phyloP scores from a whole-genome alignment of 1,139 yeast species.

The Hemisphaericaspora xylanilytica region DNA sequence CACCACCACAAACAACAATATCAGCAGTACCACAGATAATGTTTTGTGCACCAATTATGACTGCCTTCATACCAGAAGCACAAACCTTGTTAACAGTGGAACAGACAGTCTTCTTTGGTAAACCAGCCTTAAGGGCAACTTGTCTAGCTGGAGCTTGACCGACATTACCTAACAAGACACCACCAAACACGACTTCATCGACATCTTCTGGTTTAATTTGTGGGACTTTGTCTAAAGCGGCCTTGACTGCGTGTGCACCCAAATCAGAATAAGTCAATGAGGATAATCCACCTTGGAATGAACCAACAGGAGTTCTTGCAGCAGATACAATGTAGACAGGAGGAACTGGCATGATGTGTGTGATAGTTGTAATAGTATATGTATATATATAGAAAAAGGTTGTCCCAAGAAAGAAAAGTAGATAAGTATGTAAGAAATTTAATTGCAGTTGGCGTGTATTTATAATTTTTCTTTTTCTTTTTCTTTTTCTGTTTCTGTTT shows the following conservation, averaged over 20 bases:
- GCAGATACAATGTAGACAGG: slow-evolving; percentile 83
- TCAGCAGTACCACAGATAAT: slow-evolving; percentile 88
- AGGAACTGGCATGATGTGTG: slow-evolving; percentile 12
- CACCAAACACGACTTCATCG: slow-evolving; percentile 91
- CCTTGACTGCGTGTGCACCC: slow-evolving; percentile 89
- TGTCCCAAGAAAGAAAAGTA: slow-evolving; percentile 1
- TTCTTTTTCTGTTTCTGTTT: no score
- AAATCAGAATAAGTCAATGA: slow-evolving; percentile 77
- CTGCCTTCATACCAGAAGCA: slow-evolving; percentile 93
- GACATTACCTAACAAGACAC: slow-evolving; percentile 86
- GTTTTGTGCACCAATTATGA: slow-evolving; percentile 86
- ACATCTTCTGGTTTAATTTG: slow-evolving; percentile 73
- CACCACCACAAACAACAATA: slow-evolving; percentile 94
- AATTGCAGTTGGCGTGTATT: background rate
- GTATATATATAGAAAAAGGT: slow-evolving; percentile 1
- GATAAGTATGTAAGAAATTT: background rate
- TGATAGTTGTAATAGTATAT: background rate
- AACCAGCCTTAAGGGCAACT: slow-evolving; percentile 89
- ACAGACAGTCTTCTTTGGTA: slow-evolving; percentile 74
- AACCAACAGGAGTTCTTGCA: slow-evolving; percentile 94
- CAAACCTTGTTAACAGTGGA: slow-evolving; percentile 95
- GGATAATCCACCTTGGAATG: slow-evolving; percentile 81
- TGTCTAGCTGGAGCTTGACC: slow-evolving; percentile 99
- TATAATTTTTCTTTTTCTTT: slow-evolving; percentile 1
- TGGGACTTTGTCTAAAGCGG: slow-evolving; percentile 82